phyloP scores from a whole-genome alignment of 805 yeast genomes.

The Dipodascus albidus region DNA sequence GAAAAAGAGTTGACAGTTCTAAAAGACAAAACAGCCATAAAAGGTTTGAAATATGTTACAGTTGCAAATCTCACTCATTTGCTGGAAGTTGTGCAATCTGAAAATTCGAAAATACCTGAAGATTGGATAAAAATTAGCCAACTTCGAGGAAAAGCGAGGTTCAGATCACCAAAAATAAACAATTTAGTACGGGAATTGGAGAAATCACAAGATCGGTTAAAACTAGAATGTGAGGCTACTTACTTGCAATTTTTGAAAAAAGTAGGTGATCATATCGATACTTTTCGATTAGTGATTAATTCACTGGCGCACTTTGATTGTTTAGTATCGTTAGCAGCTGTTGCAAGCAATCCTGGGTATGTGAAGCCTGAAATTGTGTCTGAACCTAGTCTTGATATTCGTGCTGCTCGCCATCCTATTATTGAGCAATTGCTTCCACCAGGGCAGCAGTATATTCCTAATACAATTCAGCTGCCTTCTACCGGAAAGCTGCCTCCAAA shows the following conservation, averaged over 20 bases:
- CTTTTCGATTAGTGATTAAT: slow-evolving; percentile 33
- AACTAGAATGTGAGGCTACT: slow-evolving; percentile 35
- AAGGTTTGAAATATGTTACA: slow-evolving; percentile 43
- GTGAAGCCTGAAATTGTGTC: slow-evolving; percentile 40
- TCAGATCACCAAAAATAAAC: slow-evolving; percentile 49
- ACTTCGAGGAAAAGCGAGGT: slow-evolving; percentile 46
- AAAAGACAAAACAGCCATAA: slow-evolving; percentile 38
- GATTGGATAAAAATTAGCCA: slow-evolving; percentile 60
- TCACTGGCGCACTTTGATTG: slow-evolving; percentile 53
- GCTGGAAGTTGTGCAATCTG: slow-evolving; percentile 59
- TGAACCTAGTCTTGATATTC: slow-evolving; percentile 36
- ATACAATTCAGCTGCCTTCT: slow-evolving; percentile 40
- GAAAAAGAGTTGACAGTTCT: slow-evolving; percentile 41
- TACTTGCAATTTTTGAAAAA: slow-evolving; percentile 30
- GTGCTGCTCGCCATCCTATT: slow-evolving; percentile 55
- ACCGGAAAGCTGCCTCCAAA: too few relatives aligned
- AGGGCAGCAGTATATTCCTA: slow-evolving; percentile 44
- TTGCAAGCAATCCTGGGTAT: slow-evolving; percentile 38
- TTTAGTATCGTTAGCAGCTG: slow-evolving; percentile 51
- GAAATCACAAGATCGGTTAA: slow-evolving; percentile 46
- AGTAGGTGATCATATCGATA: slow-evolving; percentile 30
- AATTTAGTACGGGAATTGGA: slow-evolving; percentile 43
- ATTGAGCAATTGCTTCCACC: slow-evolving; percentile 37
- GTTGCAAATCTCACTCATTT: slow-evolving; percentile 59
- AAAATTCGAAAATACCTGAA: slow-evolving; percentile 46